Evolutionary conservation across 2,329 filamentous ascomycete species (phyloP), one percentile per base, ranked within the genome.

Genomic region (Fusarium humuli): DNA sequence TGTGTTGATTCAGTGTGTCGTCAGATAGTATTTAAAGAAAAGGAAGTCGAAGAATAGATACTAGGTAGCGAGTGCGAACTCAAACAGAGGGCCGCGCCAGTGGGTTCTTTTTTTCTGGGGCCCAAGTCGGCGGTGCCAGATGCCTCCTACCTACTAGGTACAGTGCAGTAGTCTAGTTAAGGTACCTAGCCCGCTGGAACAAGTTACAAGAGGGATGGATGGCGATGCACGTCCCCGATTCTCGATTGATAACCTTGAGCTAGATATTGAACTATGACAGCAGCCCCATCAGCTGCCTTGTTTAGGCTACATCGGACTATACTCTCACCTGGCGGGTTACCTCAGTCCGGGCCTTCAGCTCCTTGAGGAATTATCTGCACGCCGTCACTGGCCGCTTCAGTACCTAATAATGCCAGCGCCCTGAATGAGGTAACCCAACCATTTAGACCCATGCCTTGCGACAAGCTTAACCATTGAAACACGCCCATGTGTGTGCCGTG

Each of bases 201-300:
- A 61, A 69, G 61, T 63, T 52, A 54, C 59, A 57, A 40, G 27
- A 56, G 22, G 45, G 40, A 56, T 30, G 45, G 40, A 42, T 27
- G 27, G 29, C 50, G 68, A 71, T 61, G 68, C 65, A 71, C 64
- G 46, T 55, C 55, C 66, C 61, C 56, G n/a, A 53, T 65, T 66
- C 50, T 44, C 60, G 68, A 70, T 58, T 72, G 70, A 74, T 73
- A 73, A 74, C 30, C 40, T 50, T 40, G 42, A 57, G 30, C 54
- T 57, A 57, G 45, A 63, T 46, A 65, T 47, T 49, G 37, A 54
- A 61, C 61, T 61, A 58, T 69, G 69, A 63, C 62, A 52, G 56
- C 56, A 61, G 53, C 49, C 50, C 57, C 59, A 48, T 65, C 57
- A 49, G 32, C 49, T 65, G 55, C 64, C 55, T 70, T 62, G 67